A percentile compares a stretch with the other conserved stretches of the same genome.
These are phyloP conservation scores for Phytopythium delawarense DNA, from an alignment of 352 stramenopile genomes.

Conservation along the genomic window DNA sequence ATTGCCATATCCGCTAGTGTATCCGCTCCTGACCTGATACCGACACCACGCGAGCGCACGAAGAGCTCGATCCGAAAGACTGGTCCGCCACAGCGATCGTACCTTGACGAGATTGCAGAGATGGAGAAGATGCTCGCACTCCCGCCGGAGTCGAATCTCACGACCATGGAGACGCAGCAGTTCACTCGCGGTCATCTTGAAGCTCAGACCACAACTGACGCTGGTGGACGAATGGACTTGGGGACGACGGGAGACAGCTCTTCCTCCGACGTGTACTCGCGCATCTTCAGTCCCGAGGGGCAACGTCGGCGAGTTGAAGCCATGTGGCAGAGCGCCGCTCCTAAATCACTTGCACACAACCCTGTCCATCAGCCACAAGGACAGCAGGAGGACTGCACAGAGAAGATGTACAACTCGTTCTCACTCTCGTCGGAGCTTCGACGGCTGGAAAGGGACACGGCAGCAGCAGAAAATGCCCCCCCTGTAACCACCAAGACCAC, in stretches of 20 bases:
- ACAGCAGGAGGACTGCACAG: not conserved
- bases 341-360: slow-evolving; percentile 23
- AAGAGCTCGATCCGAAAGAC: not conserved
- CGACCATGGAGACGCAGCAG: not conserved
- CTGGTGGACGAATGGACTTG: not conserved
- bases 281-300: slow-evolving; percentile 12
- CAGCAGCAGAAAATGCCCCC: not conserved
- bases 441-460: not conserved
- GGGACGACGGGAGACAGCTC: not conserved
- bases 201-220: not conserved
- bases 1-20: not conserved
- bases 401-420: slow-evolving; percentile 38
- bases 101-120: slow-evolving; percentile 43
- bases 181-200: not conserved
- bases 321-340: slow-evolving; percentile 52
- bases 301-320: slow-evolving; percentile 34
- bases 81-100: slow-evolving; percentile 12
- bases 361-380: not conserved
- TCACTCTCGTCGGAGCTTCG: slow-evolving; percentile 19
- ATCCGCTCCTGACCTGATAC: slow-evolving; percentile 4
- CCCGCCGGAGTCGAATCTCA: not conserved
- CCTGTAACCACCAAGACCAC: not conserved
- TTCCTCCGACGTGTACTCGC: slow-evolving; percentile 5
- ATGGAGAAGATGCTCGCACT: slow-evolving; percentile 49
- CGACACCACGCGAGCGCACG: too few relatives aligned